Evolutionary conservation across 2,329 filamentous ascomycete genomes (phyloP), one percentile per base, ranked within the genome.

Genomic region (Penicillium sp.): DNA sequence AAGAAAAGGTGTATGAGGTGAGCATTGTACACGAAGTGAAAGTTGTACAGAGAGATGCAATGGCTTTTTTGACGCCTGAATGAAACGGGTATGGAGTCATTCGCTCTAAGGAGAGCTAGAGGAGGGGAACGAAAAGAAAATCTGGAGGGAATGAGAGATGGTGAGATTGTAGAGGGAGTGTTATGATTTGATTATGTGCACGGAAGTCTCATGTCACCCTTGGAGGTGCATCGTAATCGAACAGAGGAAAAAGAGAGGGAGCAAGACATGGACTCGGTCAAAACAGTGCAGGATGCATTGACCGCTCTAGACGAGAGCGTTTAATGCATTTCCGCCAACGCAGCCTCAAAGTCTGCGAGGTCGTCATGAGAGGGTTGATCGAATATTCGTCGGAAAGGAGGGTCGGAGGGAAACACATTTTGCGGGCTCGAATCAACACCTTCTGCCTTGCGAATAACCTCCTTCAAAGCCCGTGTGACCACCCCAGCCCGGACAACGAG

Each of bases 401-500:
- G 79, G 65, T 79, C 76, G 39, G 74, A 73, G 31, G 70, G 69
- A 20, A 70, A 71, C 1, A 66, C 60, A 54, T 67, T 61, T 45
- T 73, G 64, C 49, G 76, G 62, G 61, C 70, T 64, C 41, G 66
- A 52, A 20, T 72, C 69, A 14, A 81, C 79, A n/a, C 77, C 77
- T 63, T 82, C 80, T 43, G 79, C 80, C 69, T 78, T 80, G 59
- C 80, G 78, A 47, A 82, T 75, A 50, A 81, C 76, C 59, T 82
- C 80, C 63, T 82, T 82, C 55, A 82, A 64, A 12, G 80, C 77
- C 49, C 80, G 74, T 17, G 79, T 82, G 45, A 82, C 78, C 34
- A 80, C 79, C 17, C 80, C 79, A 15, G 80, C 80, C 43, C 80
- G 77, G 31, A 78, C 69, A 28, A 89, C 86, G 57, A 89, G 84